Percentiles rank a stretch among this genome's conserved stretches.
These are phyloP conservation scores for Sporisorium graminicola DNA, from an alignment of 1,284 basidiomycete species.

Conservation along the genomic window DNA sequence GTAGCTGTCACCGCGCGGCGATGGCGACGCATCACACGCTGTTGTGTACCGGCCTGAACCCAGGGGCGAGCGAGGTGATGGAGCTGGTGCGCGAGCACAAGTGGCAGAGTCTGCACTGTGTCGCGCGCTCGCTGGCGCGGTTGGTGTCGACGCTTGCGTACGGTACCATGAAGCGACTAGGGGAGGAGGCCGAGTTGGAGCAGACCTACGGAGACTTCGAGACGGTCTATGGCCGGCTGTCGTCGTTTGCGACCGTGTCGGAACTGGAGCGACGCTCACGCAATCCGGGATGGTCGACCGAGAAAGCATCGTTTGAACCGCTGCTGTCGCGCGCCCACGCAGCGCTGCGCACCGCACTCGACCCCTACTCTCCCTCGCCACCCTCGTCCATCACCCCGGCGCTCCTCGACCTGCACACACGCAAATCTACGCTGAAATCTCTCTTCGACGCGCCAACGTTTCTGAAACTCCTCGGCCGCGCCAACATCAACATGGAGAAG, in stretches of 20 bases:
- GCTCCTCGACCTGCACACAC: conserved; percentile 62
- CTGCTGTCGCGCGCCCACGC: conserved; percentile 36
- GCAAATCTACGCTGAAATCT: conserved; percentile 73
- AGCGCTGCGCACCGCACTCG: conserved; percentile 45
- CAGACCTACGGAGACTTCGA: conserved; percentile 36
- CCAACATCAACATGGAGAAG: conserved; percentile 86
- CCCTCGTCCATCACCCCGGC: conserved; percentile 53
- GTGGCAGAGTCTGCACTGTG: conserved; percentile 48
- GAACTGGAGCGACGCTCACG: conserved; percentile 60
- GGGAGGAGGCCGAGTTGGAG: conserved; percentile 5
- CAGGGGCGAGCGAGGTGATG: conserved; percentile 72
- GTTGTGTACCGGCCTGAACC: conserved; percentile 81
- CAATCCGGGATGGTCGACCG: conserved; percentile 62
- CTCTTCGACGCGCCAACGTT: conserved; percentile 83
- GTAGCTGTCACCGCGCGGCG: conserved; percentile 78
- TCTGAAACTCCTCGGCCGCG: conserved; percentile 80
- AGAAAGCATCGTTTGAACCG: conserved; percentile 38
- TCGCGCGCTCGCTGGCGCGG: conserved; percentile 24
- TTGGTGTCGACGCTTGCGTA: conserved; percentile 20
- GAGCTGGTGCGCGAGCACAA: conserved; percentile 57
- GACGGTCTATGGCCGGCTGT: conserved; percentile 37
- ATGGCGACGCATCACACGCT: conserved; percentile 77
- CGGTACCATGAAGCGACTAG: neutral
- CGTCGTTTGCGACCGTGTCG: conserved; percentile 60
- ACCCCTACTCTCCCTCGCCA: conserved; percentile 72